Percentiles rank a stretch among this genome's conserved stretches.
phyloP scores from a whole-genome alignment of 1,284 basidiomycete species.

The Ganoderma resinaceum region DNA sequence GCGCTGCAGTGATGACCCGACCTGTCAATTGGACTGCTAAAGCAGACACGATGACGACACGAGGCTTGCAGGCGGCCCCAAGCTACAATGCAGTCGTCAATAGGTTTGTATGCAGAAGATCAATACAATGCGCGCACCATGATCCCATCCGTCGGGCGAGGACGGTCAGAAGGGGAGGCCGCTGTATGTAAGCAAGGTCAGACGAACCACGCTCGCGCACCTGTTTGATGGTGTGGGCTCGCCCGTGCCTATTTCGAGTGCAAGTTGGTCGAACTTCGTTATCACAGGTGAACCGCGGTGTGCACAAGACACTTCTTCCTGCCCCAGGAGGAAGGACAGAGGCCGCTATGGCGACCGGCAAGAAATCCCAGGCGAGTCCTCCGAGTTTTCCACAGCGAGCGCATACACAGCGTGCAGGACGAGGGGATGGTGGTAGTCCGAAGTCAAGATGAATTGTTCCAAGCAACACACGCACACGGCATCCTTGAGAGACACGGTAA shows the following conservation, averaged over 20 bases:
- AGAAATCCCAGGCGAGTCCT: not conserved
- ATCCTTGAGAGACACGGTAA: constrained; percentile 9
- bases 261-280: not conserved
- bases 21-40: not conserved
- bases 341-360: not conserved
- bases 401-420: not conserved
- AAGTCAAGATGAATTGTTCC: constrained; percentile 15
- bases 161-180: not conserved
- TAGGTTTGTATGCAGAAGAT: not conserved
- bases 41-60: not conserved
- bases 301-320: not conserved
- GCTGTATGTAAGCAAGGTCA: not conserved
- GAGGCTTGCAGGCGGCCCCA: not conserved
- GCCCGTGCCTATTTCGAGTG: not conserved
- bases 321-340: not conserved
- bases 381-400: not conserved
- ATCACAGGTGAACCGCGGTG: too few relatives aligned
- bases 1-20: not conserved
- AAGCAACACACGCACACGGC: not conserved
- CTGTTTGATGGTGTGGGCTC: not conserved
- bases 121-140: not conserved
- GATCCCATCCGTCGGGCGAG: not conserved
- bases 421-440: constrained; percentile 20
- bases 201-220: not conserved
- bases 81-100: not conserved